A percentile compares a stretch with the other conserved stretches of the same genome.
Conservation (phyloP, 208 protist genomes). For the Naegleria fowleri region DNA sequence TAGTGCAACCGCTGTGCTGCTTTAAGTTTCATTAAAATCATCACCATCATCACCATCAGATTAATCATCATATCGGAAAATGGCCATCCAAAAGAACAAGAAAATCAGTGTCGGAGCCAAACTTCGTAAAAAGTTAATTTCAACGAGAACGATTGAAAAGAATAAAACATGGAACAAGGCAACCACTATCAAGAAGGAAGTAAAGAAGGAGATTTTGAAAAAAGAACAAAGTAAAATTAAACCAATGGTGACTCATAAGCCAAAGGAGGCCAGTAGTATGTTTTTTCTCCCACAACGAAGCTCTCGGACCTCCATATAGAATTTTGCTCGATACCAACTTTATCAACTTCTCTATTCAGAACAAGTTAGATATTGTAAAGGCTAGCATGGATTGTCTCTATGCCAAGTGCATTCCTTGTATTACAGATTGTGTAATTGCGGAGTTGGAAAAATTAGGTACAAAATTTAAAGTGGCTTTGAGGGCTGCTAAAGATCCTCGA, state of each 20-base stretch:
- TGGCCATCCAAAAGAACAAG: not conserved
- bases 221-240: not conserved
- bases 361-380: constrained; percentile 97
- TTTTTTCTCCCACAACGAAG: constrained; percentile 96
- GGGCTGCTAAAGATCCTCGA: constrained; percentile 93
- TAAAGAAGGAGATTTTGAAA: not conserved
- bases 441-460: constrained; percentile 97
- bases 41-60: too few relatives aligned
- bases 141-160: not conserved
- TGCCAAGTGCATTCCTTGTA: constrained; percentile 94
- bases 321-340: constrained; percentile 99
- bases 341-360: constrained; percentile 99
- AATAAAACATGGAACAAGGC: not conserved
- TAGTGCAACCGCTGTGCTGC: too few relatives aligned
- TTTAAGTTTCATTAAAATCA: too few relatives aligned
- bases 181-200: not conserved
- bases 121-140: not conserved
- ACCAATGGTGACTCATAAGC: constrained; percentile 53
- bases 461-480: constrained; percentile 82
- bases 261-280: constrained; percentile 62
- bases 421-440: constrained; percentile 98
- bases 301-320: constrained; percentile 95
- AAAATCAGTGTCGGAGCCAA: not conserved
- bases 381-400: constrained; percentile 97
- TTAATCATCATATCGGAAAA: not conserved